Conservation (phyloP, 2,329 filamentous ascomycete genomes). For the Xylaria sp. region DNA sequence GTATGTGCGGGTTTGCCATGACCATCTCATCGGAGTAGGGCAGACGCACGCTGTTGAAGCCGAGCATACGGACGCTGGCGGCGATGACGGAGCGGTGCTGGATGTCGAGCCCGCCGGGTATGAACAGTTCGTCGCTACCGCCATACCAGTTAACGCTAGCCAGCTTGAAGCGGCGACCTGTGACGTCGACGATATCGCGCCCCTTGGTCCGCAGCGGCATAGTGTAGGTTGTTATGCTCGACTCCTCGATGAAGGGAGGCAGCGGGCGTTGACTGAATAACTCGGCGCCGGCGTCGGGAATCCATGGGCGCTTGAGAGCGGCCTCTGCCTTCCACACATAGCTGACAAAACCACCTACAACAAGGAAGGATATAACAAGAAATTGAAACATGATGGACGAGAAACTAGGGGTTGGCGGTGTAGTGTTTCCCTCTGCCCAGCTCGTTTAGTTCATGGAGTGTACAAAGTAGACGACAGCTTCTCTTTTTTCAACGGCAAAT, state of each 20-base stretch:
- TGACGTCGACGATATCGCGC: conserved; percentile 68
- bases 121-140: conserved; percentile 72
- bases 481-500: conserved; percentile 24
- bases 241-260: conserved; percentile 55
- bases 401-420: neutral
- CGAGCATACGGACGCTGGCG: conserved; percentile 66
- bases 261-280: conserved; percentile 62
- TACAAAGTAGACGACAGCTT: neutral
- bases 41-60: conserved; percentile 76
- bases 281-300: conserved; percentile 58
- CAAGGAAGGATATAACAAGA: conserved; percentile 51
- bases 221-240: conserved; percentile 59
- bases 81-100: conserved; percentile 71
- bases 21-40: conserved; percentile 78
- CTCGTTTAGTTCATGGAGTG: conserved; percentile 1
- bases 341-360: conserved; percentile 54
- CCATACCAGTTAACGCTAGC: conserved; percentile 77
- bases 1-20: conserved; percentile 65
- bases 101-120: conserved; percentile 71
- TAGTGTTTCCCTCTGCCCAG: neutral
- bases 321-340: conserved; percentile 59
- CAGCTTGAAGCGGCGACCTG: conserved; percentile 68
- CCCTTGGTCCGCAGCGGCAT: conserved; percentile 69
- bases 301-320: conserved; percentile 58
- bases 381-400: conserved; percentile 47